phyloP scores from a whole-genome alignment of 73 alveolate species.

The Effrenium voratum region DNA sequence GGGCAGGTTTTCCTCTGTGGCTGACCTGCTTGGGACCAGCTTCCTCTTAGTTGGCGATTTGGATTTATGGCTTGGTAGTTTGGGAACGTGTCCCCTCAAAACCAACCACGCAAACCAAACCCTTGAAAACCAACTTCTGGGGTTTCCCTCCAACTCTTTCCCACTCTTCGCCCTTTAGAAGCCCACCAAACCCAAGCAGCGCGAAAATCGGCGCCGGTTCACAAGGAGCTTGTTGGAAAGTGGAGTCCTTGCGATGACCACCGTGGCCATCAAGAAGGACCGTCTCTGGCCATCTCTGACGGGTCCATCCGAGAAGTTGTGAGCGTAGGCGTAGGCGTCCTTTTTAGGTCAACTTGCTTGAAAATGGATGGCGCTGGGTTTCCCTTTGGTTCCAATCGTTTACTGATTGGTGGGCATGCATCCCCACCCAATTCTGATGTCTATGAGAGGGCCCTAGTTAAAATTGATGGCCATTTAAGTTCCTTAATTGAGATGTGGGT shows the following conservation, averaged over 20 bases:
- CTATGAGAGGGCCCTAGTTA: too few relatives aligned
- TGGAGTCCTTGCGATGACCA: constrained; percentile 47
- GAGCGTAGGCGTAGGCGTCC: too few relatives aligned
- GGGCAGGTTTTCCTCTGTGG: too few relatives aligned
- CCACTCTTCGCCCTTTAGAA: not conserved
- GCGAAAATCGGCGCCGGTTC: not conserved
- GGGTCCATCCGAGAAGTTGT: too few relatives aligned
- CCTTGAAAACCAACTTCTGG: not conserved
- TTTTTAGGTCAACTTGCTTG: not conserved
- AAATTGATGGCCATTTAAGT: too few relatives aligned
- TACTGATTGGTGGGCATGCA: too few relatives aligned
- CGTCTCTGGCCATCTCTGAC: not conserved
- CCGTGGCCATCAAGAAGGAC: constrained; percentile 76
- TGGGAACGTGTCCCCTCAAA: too few relatives aligned
- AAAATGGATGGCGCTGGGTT: not conserved
- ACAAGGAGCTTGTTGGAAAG: constrained; percentile 9
- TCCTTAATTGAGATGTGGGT: too few relatives aligned
- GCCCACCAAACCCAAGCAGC: not conserved
- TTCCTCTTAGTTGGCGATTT: too few relatives aligned
- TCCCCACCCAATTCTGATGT: too few relatives aligned
- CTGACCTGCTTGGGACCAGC: too few relatives aligned
- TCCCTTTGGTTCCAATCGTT: not conserved
- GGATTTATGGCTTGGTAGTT: too few relatives aligned
- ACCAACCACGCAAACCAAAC: not conserved
- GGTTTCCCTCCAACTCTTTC: not conserved